Conservation (phyloP, 495 filamentous ascomycete genomes). For the Rhypophila decipiens region DNA sequence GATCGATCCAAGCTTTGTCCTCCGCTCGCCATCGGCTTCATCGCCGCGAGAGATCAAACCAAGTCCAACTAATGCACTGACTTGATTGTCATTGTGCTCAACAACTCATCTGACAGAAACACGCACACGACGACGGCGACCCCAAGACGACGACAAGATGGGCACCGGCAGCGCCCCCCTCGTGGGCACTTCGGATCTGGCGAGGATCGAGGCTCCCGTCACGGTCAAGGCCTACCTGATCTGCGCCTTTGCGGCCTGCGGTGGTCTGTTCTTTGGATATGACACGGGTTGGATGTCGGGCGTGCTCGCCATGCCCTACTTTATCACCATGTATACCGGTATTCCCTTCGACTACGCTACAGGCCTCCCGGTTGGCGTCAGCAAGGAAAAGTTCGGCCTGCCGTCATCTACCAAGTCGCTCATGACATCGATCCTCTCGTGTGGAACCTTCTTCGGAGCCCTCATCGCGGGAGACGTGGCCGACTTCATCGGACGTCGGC, state of each 20-base stretch:
- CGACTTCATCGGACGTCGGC: constrained; percentile 61
- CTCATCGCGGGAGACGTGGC: constrained; percentile 63
- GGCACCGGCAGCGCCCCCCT: constrained; percentile 17
- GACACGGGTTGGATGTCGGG: constrained; percentile 62
- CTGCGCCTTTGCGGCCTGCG: constrained; percentile 61
- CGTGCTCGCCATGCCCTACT: constrained; percentile 48
- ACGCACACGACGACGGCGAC: neutral
- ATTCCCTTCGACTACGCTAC: constrained; percentile 52
- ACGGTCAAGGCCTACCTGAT: constrained; percentile 60
- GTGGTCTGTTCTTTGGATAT: constrained; percentile 61
- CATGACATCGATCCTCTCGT: constrained; percentile 67
- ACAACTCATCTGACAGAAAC: neutral
- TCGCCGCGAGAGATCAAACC: no score
- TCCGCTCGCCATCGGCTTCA: neutral
- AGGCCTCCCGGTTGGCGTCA: constrained; percentile 27
- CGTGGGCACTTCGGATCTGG: constrained; percentile 35
- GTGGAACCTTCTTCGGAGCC: constrained; percentile 70
- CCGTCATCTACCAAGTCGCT: constrained; percentile 48
- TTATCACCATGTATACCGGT: constrained; percentile 58
- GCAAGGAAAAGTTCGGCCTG: constrained; percentile 20
- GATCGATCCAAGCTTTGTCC: neutral
- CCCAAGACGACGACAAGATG: constrained; percentile 9
- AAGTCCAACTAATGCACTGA: no score
- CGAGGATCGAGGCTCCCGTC: constrained; percentile 57
- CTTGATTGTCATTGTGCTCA: neutral